Evolutionary conservation across 805 yeast species (phyloP), one percentile per base, ranked within the genome.

Genomic region (Yarrowia yakushimensis): DNA sequence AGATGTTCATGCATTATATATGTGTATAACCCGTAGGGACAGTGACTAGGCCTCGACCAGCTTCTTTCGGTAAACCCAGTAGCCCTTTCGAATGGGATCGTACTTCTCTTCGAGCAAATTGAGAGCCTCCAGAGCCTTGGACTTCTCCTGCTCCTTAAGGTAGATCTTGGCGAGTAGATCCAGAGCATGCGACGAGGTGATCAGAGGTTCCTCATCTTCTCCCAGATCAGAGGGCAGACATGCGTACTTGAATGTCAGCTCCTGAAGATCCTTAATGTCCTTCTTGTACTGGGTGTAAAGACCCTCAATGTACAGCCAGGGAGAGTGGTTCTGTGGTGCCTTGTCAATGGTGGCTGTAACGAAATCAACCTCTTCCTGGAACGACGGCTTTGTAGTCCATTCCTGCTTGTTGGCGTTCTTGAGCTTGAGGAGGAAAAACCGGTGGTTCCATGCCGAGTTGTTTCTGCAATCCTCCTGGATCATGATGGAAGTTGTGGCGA

Each of bases 371-470:
- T 92, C 97, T 3, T 69, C 68, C 0, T 73, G 23, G 31, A 31
- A 33, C 3, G 62, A 30, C 13, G 33, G 33, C 5, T 43, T 15
- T 9, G 25, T 12, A 15, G 62, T 33, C 54, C 62, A 59, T 7
- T 28, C 36, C 22, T 12, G 66, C 33, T 50, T 50, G 42, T 20
- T 50, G 52, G 11, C 54, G 10, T 46, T 64, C 18, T 64, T 62
- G 46, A 70, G 65, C 33, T 63, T 62, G 17, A 79, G 67, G 11
- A 87, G 73, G 67, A 86, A 89, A 75, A 78, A 88, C 61, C 97
- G 79, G 73, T 89, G 96, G 64, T 85, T 82, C 99, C 99, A 94
- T 0, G 96, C 97, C 57, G 96, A 87, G 73, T 94, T 94, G 75
- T 94, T 94, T 68, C 90, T 78, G 9, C 89, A 82, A 72, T 94